Base-by-base conservation (phyloP, 2,329 filamentous ascomycete genomes). In the Colletotrichum tabaci region DNA sequence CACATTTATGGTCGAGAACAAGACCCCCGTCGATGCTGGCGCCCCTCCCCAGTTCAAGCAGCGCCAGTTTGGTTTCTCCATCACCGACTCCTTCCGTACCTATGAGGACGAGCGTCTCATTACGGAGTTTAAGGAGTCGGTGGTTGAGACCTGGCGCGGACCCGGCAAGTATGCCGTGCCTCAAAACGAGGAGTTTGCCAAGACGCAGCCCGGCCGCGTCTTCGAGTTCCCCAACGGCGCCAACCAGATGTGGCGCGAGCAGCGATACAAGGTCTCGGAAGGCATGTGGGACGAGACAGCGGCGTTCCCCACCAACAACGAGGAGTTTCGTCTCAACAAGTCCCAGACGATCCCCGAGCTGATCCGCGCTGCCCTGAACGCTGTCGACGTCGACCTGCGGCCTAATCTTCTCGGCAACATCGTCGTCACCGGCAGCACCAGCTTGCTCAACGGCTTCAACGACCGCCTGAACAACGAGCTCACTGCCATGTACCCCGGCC, bases 141-240 rank as follows among this genome's bases (percentile, higher is more conserved):
- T 98, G 18, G 95, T 98, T 38, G 95, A 98, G 83, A 91, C 96
- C 16, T 99, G 96, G 96, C 90, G 91, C 35, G 94, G 94, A 0
- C 94, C 94, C 0, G 92, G 92, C 71, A 88, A 91, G 73, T 90
- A 94, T 77, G 81, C 82, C 52, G 83, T 81, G 75, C 88, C 84
- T 26, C 90, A 91, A 47, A 97, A 96, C 79, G 91, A 96, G 79
- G 95, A 98, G 52, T 87, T 90, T 58, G 91, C 92, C 69, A 92
- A 89, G 80, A 87, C 84, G 55, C 90, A 91, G 74, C 94, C 94
- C 0, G 94, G 94, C 50, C 92, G 94, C 63, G 93, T 96, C 13
- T 99, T 98, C 78, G 96, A 99, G 85, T 96, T 99, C 89, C 96
- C 96, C 12, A 94, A 98, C 79, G 96, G 96, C 61, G 95, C 93